Base-by-base conservation (phyloP, 2,329 filamentous ascomycete species). In the Eurotiales sp. region DNA sequence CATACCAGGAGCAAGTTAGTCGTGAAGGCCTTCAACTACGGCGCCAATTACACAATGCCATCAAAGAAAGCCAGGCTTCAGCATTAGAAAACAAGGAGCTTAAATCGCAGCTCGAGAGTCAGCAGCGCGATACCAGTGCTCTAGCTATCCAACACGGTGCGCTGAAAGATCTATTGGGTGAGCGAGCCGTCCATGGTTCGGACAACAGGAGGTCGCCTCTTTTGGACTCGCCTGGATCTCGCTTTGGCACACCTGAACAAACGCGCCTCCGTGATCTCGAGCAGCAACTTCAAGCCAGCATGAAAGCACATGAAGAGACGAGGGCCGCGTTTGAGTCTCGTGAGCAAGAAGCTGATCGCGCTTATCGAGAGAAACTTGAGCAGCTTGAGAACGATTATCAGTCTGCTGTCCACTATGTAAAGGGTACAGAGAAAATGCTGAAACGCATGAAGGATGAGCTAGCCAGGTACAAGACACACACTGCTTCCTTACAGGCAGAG, bases 341-440 rank as follows among this genome's bases (percentile, higher is more conserved):
- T 50, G 85, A 89, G 54, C 87, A 93, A 60, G 89, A 95, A 63
- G 86, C 90, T n/a, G 92, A 95, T 66, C 80, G 84, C 50, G 82
- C 88, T 42, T 97, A 95, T 73, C 87, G 91, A 56, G 91, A 96
- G 67, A 96, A 96, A 70, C 79, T 99, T 47, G 83, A 89, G 53
- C 91, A 96, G 65, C 83, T 99, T 27, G 91, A 97, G 72, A 95
- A 91, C 66, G 93, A 99, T 68, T 96, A 99, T 67, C 90, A 96
- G 70, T 96, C 93, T 37, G 92, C 93, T 14, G 91, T 97, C 45
- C 93, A 96, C 70, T 99, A 99, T 64, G 89, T 99, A 59, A 95
- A 96, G 71, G 93, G 93, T 53, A 97, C 93, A 1, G 93, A 99
- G 72, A 97, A 96, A 80, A 96, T 99, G 90, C 82, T 99, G 44